Evolutionary conservation across 768 basidiomycete genomes (phyloP), one percentile per base, ranked within the genome.

Genomic region (Dioszegia crocea): DNA sequence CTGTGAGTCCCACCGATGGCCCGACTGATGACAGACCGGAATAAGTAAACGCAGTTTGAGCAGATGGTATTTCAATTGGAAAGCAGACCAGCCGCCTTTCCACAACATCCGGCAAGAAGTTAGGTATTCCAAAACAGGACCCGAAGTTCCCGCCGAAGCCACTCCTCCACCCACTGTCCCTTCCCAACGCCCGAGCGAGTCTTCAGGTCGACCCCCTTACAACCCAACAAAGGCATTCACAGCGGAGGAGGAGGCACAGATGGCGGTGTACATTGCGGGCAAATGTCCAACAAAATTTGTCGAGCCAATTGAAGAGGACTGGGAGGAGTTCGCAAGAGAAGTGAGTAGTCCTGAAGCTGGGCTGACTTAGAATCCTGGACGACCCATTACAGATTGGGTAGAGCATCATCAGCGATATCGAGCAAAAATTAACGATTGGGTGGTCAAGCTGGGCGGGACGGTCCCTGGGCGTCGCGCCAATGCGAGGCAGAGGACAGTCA

Each of bases 231-330:
- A 38, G 12, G 21, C 31, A 31, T 65, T 56, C 24, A 58, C 63
- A n/a, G 52, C 57, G 6, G 51, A 47, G 24, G 59, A 65, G n/a
- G 60, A 61, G 36, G n/a, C 26, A 2, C 45, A 23, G 3, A 61
- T 65, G 60, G 63, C 63, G 17, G 55, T 36, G n/a, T 57, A 65
- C 39, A 56, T 65, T 27, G 33, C 57, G 17, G 12, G 27, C 9
- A 30, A 60, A 11, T n/a, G 56, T n/a, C 60, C 63, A 16, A n/a
- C n/a, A n/a, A 27, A 9, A 11, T 14, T 17, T 9, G 60, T 59
- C 11, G 24, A 24, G 2, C 4, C 55, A 2, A 40, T 17, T 4
- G 14, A 19, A 5, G 41, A 23, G 24, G 60, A 61, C 39, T 65
- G 63, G 63, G 44, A 5, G 19, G 56, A 55, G 6, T 61, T 59